Evolutionary conservation across 1,139 yeast species (phyloP), one percentile per base, ranked within the genome.

Genomic region (Chernovozyma sophiae-reginae): DNA sequence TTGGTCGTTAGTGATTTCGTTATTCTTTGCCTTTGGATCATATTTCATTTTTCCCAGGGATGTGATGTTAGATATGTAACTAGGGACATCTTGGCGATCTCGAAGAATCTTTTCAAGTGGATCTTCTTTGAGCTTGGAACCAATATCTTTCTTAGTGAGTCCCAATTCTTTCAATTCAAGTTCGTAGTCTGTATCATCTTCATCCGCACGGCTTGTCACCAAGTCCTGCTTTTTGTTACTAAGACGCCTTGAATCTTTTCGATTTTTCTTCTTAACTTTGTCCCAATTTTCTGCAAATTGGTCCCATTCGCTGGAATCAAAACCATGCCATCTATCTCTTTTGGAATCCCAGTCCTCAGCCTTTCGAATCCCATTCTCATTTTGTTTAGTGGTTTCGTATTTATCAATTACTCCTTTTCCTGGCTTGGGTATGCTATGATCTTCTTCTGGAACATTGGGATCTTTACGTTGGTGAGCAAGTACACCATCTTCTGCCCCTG

Each of bases 241-340:
- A 43, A 20, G 29, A 27, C 14, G 6, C 10, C 10, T 20, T 7
- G 23, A 20, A 45, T 43, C 27, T 42, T 43, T 41, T 47, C 49
- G 29, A 4, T 41, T 40, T 22, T 47, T 42, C 23, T 43, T 53
- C 34, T 73, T 65, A 27, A 61, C 57, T 17, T 51, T 49, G 32
- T 73, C 68, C 74, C 78, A 72, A 36, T 64, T 60, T 30, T 60
- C 59, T 6, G 79, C 55, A 17, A 74, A 72, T n/a, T 60, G 55
- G 33, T 67, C 68, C 66, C 84, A 84, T 36, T 82, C 84, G 4
- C 65, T 64, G 1, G 72, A 65, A 40, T 81, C 81, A 51, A 75
- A 81, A 0, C 94, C 94, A 51, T 77, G 81, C 87, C 92, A 86
- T 35, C 86, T 63, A 55, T 86, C 95, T 39, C 94, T 62, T 45